Conservation (phyloP, 2,329 filamentous ascomycete species). For the Aspergillus hiratsukae region DNA sequence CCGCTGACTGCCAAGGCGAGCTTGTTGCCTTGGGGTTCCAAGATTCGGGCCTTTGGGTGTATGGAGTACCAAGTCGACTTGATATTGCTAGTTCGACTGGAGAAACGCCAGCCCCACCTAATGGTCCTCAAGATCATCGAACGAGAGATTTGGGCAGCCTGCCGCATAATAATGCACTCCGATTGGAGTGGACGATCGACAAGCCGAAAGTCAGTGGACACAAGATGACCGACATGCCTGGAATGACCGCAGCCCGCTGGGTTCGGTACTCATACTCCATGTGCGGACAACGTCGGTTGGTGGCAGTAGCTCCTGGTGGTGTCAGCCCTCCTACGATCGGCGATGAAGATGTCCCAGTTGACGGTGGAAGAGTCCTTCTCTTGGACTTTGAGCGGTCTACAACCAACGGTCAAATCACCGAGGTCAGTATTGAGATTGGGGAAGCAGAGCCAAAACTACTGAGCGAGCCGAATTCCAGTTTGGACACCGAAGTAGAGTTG, state of each 20-base stretch:
- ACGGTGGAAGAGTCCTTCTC: constrained; percentile 68
- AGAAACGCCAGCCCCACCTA: constrained; percentile 1
- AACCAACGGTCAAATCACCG: constrained; percentile 51
- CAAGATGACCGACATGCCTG: constrained; percentile 61
- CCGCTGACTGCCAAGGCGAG: constrained; percentile 65
- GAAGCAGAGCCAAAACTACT: constrained; percentile 64
- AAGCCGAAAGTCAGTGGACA: constrained; percentile 64
- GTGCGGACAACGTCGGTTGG: constrained; percentile 51
- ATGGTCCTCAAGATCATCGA: constrained; percentile 1
- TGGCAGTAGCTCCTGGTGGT: constrained; percentile 70
- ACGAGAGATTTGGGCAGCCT: constrained; percentile 1
- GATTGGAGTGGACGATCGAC: constrained; percentile 32
- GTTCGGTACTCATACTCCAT: constrained; percentile 54
- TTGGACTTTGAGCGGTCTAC: constrained; percentile 68
- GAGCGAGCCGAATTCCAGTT: constrained; percentile 67
- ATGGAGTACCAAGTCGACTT: constrained; percentile 70
- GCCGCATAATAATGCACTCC: constrained; percentile 20
- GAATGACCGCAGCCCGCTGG: constrained; percentile 68
- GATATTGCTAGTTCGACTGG: constrained; percentile 49
- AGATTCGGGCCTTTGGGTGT: constrained; percentile 70
- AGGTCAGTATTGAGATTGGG: constrained; percentile 70
- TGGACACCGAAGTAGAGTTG: constrained; percentile 74
- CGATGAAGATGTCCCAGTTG: constrained; percentile 71
- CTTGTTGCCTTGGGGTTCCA: constrained; percentile 70
- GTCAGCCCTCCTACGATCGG: constrained; percentile 57